phyloP scores from a whole-genome alignment of 495 filamentous ascomycete species.

The Hypoxylon trugodes region DNA sequence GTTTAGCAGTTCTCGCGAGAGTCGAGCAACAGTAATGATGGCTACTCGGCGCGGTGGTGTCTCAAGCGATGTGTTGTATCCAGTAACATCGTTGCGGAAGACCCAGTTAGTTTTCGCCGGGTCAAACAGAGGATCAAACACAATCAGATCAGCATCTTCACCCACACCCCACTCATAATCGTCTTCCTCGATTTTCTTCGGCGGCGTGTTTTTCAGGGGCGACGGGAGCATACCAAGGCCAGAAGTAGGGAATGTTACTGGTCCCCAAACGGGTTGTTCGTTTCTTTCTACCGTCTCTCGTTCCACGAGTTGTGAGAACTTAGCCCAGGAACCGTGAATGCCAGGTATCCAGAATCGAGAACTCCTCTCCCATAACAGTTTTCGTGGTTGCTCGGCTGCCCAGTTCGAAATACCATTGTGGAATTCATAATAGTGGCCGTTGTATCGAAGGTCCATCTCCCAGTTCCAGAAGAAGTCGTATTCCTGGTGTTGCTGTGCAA shows the following conservation, averaged over 20 bases:
- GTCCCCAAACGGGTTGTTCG: constrained; percentile 41
- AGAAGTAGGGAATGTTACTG: constrained; percentile 28
- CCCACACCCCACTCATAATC: constrained; percentile 67
- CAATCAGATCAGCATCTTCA: constrained; percentile 65
- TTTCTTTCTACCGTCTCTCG: constrained; percentile 29
- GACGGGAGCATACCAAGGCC: constrained; percentile 16
- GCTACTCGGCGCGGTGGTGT: constrained; percentile 76
- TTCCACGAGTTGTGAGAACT: constrained; percentile 56
- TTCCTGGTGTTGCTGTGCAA: constrained; percentile 64
- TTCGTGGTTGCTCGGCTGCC: constrained; percentile 64
- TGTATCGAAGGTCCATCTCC: constrained; percentile 68
- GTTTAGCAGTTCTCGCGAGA: constrained; percentile 74
- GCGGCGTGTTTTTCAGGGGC: constrained; percentile 56
- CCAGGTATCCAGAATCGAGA: constrained; percentile 58
- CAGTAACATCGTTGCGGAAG: constrained; percentile 72
- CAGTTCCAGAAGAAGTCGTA: constrained; percentile 70
- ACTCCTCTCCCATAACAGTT: constrained; percentile 58
- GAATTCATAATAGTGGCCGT: constrained; percentile 65
- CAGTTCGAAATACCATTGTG: constrained; percentile 55
- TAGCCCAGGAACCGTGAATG: constrained; percentile 52
- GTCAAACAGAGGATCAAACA: constrained; percentile 61
- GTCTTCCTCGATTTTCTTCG: constrained; percentile 53
- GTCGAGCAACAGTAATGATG: constrained; percentile 76
- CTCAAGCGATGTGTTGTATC: constrained; percentile 71
- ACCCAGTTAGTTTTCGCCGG: constrained; percentile 63